phyloP scores from a whole-genome alignment of 176 grass and related monocot species.

The Miscanthus lutarioriparius region DNA sequence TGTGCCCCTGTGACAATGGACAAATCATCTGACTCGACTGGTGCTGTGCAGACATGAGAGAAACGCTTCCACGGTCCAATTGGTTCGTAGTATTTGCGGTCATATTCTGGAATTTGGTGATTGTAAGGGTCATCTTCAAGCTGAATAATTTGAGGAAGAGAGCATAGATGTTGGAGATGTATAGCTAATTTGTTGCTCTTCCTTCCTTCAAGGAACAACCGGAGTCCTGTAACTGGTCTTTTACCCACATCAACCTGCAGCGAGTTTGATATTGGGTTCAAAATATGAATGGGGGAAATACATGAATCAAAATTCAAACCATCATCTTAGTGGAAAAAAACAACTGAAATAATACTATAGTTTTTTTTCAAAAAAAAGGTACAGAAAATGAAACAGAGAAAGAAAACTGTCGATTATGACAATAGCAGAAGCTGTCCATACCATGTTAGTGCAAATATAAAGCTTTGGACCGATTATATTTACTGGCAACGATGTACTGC shows the following conservation, averaged over 20 bases:
- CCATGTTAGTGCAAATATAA: slow-evolving; percentile 90
- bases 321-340: slow-evolving; percentile 1
- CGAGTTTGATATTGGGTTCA: slow-evolving; percentile 21
- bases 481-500: slow-evolving; percentile 80
- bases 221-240: slow-evolving; percentile 78
- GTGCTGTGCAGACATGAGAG: slow-evolving; percentile 89
- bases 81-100: slow-evolving; percentile 80
- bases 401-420: not conserved
- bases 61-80: slow-evolving; percentile 80
- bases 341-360: not conserved
- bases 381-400: slow-evolving; percentile 8
- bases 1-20: slow-evolving; percentile 85
- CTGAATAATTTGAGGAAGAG: slow-evolving; percentile 84
- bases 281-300: not conserved
- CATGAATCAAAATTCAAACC: slow-evolving; percentile 5
- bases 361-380: not conserved
- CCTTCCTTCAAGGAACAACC: slow-evolving; percentile 91
- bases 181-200: slow-evolving; percentile 93
- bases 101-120: slow-evolving; percentile 46
- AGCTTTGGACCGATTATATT: slow-evolving; percentile 92
- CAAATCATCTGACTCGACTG: slow-evolving; percentile 69
- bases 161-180: slow-evolving; percentile 91
- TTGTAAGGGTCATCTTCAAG: slow-evolving; percentile 64
- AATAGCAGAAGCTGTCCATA: slow-evolving; percentile 36
- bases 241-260: slow-evolving; percentile 83